Conservation (phyloP, 2,329 filamentous ascomycete species). For the Sporothrix variecibatus region DNA sequence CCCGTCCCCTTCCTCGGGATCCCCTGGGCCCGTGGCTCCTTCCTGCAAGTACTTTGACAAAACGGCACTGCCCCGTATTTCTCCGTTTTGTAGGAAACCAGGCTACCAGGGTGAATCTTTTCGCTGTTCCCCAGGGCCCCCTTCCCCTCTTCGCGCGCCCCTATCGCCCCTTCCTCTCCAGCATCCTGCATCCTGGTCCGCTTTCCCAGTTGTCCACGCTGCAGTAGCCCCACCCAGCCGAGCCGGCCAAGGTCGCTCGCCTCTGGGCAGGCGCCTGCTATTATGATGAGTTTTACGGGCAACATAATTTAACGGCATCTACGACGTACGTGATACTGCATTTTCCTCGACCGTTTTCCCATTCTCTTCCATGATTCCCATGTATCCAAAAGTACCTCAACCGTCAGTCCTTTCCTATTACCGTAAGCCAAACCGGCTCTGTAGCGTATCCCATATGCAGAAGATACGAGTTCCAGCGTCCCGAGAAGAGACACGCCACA, state of each 20-base stretch:
- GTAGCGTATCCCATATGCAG: background rate
- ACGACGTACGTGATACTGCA: background rate
- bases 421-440: background rate
- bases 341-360: background rate
- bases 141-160: background rate
- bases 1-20: background rate
- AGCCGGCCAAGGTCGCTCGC: background rate
- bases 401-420: background rate
- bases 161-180: conserved; percentile 1
- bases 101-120: conserved; percentile 10
- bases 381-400: too few species aligned
- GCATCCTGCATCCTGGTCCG: background rate
- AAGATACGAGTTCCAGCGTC: background rate
- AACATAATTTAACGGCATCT: background rate
- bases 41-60: conserved; percentile 18
- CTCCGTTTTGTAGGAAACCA: background rate
- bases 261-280: background rate
- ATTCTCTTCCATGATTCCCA: background rate
- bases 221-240: background rate
- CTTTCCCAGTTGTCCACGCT: background rate
- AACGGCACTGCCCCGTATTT: background rate
- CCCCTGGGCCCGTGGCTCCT: background rate
- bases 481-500: background rate
- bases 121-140: background rate
- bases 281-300: background rate